phyloP scores from a whole-genome alignment of 2,329 filamentous ascomycete species.

The Ophiostoma triangulosporum region DNA sequence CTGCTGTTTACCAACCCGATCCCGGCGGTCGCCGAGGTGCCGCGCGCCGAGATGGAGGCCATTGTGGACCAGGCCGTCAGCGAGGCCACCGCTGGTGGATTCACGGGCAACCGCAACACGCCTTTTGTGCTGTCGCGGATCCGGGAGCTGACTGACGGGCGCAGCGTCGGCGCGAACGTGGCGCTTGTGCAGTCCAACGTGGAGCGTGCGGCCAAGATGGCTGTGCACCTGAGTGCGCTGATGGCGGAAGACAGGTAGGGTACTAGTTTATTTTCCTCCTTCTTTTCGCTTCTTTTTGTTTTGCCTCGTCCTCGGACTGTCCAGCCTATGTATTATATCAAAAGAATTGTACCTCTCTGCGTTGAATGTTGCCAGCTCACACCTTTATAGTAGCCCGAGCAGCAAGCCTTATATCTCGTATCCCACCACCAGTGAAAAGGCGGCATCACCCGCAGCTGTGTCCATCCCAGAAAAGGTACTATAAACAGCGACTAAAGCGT shows the following conservation, averaged over 20 bases:
- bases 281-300: background rate
- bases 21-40: slow-evolving; percentile 54
- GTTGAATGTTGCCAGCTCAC: background rate
- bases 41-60: slow-evolving; percentile 54
- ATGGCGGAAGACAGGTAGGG: slow-evolving; percentile 3
- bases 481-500: too few relatives aligned
- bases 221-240: slow-evolving; percentile 30
- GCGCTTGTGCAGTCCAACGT: slow-evolving; percentile 44
- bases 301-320: background rate
- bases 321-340: background rate
- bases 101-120: slow-evolving; percentile 64
- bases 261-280: background rate
- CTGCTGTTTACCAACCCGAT: slow-evolving; percentile 85
- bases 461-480: background rate
- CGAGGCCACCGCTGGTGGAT: slow-evolving; percentile 50
- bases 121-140: slow-evolving; percentile 72
- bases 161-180: slow-evolving; percentile 61
- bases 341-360: background rate
- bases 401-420: slow-evolving; percentile 5
- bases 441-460: background rate
- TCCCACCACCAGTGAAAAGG: background rate
- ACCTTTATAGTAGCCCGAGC: background rate
- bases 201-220: slow-evolving; percentile 38
- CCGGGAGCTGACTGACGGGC: slow-evolving; percentile 60
- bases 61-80: slow-evolving; percentile 55